A percentile compares a stretch with the other conserved stretches of the same genome.
Conservation (phyloP, 306 rosid species). For the Oxytropis ochrocephala region DNA sequence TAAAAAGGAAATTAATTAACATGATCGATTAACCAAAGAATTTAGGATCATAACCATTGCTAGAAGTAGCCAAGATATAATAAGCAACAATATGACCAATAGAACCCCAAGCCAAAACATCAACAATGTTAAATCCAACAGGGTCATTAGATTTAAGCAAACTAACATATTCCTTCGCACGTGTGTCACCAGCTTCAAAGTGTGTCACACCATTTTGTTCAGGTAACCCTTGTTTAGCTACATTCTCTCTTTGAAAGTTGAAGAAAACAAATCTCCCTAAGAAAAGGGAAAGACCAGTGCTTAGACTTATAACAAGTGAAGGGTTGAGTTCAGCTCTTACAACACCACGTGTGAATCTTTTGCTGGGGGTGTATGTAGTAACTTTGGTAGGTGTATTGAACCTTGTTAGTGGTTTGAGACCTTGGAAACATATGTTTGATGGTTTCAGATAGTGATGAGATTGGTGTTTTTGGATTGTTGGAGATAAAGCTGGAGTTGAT, state of each 20-base stretch:
- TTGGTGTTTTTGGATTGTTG: constrained; percentile 27
- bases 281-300: constrained; percentile 90
- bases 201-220: constrained; percentile 89
- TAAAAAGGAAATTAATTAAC: background rate
- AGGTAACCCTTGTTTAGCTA: constrained; percentile 89
- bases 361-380: background rate
- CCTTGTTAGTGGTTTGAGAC: constrained; percentile 49
- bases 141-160: constrained; percentile 96
- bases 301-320: constrained; percentile 80
- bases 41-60: constrained; percentile 91
- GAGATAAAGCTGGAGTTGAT: constrained; percentile 37
- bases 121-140: constrained; percentile 91
- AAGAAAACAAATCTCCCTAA: constrained; percentile 93
- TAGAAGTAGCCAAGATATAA: constrained; percentile 85
- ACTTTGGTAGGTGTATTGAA: background rate
- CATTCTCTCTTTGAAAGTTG: constrained; percentile 97
- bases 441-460: constrained; percentile 25
- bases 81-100: constrained; percentile 89
- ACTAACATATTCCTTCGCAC: constrained; percentile 90
- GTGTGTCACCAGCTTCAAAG: constrained; percentile 85
- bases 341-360: background rate
- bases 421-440: constrained; percentile 57
- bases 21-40: constrained; percentile 48
- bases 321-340: constrained; percentile 71
- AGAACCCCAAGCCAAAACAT: constrained; percentile 96